Evolutionary conservation across 2,329 filamentous ascomycete species (phyloP), one percentile per base, ranked within the genome.

Genomic region (Incumbomyces lentus): DNA sequence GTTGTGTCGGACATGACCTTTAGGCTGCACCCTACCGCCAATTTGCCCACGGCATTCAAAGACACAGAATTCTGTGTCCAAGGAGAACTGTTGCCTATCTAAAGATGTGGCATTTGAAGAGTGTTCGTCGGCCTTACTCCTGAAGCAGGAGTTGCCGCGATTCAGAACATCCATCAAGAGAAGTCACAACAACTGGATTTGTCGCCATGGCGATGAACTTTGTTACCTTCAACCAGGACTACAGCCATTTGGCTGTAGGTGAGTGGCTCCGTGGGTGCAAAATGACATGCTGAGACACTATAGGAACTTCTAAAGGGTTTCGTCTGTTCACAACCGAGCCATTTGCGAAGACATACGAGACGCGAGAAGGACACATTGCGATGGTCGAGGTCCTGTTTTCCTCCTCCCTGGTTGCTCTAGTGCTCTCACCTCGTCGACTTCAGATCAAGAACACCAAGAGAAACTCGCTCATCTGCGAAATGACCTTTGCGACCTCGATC

Each of bases 311-410:
- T 36, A 88, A 84, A 67, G 92, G 92, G 52, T 95, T 96, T 65
- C 86, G 89, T 55, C 90, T 95, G 61, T 98, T 95, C 68, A 90
- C 88, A 55, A 96, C 90, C 54, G 92, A 96, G 56, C 90, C 92
- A 0, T 98, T 96, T 65, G 83, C 84, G 57, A 92, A 94, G 67
- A 88, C 89, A 61, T 95, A 92, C 66, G 90, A 89, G 63, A 92
- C 86, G 60, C 86, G 90, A 63, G 88, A 96, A 62, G 87, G 86
- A 50, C 94, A 96, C 65, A 90, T 98, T 46, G 85, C 88, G 39
- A 88, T 95, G 55, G 83, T 96, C 59, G 92, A 98, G 71, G 96
- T 96, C 89, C 80, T 98, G 54, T 98, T 98, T 68, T 95, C 90
- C 29, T 96, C 92, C 29, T 96, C 92, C 2, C 78, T 98, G 31